Evolutionary conservation across 208 protist genomes (phyloP).

Genomic region (Blastocrithidia nonstop): DNA sequence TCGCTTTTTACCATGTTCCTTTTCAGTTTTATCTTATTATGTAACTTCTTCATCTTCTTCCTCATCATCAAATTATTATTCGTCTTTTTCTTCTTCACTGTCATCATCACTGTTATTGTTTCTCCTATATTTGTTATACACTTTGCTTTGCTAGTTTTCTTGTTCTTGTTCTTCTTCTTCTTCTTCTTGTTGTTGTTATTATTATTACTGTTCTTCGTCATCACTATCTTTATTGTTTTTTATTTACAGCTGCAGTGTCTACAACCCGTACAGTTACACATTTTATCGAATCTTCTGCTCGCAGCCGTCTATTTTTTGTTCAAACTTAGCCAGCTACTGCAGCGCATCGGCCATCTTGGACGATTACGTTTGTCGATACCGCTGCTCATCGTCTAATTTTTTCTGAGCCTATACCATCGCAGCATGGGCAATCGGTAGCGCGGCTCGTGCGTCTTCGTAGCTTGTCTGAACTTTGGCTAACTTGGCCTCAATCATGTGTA

Average conservation of each 20-base stretch:
- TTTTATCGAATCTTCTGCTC: conserved; percentile 79
- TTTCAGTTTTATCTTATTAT: conserved; percentile 8
- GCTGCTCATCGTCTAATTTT: conserved; percentile 61
- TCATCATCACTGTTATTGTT: background rate
- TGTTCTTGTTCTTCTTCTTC: background rate
- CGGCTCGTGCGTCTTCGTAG: conserved; percentile 33
- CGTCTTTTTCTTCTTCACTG: conserved; percentile 4
- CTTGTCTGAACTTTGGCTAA: conserved; percentile 34
- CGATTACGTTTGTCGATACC: conserved; percentile 59
- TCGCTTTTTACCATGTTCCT: background rate
- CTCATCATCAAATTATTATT: conserved; percentile 13
- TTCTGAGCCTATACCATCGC: conserved; percentile 50
- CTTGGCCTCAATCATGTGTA: conserved; percentile 34
- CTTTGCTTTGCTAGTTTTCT: background rate
- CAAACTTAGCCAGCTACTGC: conserved; percentile 71
- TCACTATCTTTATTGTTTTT: conserved; percentile 11
- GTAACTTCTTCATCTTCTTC: conserved; percentile 13
- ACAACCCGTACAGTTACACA: conserved; percentile 70
- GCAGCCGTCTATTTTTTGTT: conserved; percentile 77
- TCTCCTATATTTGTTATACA: no score
- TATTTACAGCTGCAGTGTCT: conserved; percentile 39
- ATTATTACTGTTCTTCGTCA: conserved; percentile 10
- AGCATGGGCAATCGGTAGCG: conserved; percentile 38
- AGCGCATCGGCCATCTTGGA: conserved; percentile 65
- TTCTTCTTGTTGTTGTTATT: conserved; percentile 11